Percentiles rank a stretch among this genome's conserved stretches.
phyloP scores from a whole-genome alignment of 768 basidiomycete species.

The Amanita subjunquillea region DNA sequence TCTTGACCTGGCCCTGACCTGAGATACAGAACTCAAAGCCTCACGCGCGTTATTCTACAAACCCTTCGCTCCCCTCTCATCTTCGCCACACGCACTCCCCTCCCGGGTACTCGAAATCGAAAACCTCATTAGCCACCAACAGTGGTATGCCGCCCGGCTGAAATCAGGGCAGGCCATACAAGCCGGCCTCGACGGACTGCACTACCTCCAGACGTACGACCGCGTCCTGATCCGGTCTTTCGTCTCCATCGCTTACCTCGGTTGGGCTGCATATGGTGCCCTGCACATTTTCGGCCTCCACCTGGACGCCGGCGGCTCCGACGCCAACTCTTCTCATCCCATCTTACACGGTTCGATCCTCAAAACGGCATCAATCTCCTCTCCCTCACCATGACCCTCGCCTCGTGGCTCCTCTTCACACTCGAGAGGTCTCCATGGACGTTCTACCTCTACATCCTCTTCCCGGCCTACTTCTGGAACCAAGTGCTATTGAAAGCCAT shows the following conservation, averaged over 20 bases:
- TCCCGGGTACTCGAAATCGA: conserved; percentile 33
- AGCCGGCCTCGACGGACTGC: conserved; percentile 46
- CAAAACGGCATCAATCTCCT: conserved; percentile 7
- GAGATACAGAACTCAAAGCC: conserved; percentile 46
- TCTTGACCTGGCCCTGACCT: background rate
- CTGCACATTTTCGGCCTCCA: conserved; percentile 42
- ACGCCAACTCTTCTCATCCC: background rate
- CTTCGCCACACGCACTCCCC: background rate
- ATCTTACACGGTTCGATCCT: background rate
- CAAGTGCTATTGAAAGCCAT: conserved; percentile 29
- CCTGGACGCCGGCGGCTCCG: conserved; percentile 8
- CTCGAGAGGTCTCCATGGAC: conserved; percentile 60
- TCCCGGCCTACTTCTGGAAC: conserved; percentile 74
- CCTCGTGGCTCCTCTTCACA: conserved; percentile 41
- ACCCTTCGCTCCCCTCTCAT: conserved; percentile 32
- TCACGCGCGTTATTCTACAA: conserved; percentile 49
- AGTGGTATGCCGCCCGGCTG: conserved; percentile 40
- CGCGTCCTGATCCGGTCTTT: conserved; percentile 59
- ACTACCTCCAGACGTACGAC: conserved; percentile 82
- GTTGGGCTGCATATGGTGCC: conserved; percentile 67
- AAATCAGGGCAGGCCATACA: conserved; percentile 42
- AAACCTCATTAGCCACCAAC: conserved; percentile 25
- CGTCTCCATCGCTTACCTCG: conserved; percentile 62
- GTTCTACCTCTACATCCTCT: conserved; percentile 66
- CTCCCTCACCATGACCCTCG: conserved; percentile 17